phyloP scores from a whole-genome alignment of 345 rosid species.

The Citrus inodora region DNA sequence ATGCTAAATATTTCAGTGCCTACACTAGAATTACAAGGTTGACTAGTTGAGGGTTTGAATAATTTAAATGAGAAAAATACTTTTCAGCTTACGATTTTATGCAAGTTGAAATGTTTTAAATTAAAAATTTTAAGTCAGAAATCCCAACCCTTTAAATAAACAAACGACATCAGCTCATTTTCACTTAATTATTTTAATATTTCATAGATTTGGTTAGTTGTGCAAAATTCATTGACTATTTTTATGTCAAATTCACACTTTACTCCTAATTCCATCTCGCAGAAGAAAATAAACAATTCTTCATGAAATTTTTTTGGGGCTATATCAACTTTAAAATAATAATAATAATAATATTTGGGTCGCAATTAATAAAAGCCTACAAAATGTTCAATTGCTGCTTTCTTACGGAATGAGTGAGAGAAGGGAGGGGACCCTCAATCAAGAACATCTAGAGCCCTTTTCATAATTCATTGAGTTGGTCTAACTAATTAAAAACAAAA shows the following conservation, averaged over 20 bases:
- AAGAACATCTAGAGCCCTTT: neutral
- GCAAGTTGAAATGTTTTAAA: no score
- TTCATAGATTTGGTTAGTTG: neutral
- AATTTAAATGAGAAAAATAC: no score
- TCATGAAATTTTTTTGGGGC: neutral
- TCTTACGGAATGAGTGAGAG: neutral
- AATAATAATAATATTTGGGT: neutral
- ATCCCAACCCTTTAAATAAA: neutral
- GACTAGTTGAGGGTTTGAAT: no score
- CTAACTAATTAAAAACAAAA: no score
- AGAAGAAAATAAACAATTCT: no score
- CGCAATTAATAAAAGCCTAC: neutral
- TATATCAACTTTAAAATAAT: no score
- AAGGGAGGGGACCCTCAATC: neutral
- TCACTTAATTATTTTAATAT: neutral
- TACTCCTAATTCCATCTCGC: neutral
- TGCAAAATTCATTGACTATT: neutral
- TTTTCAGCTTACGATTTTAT: no score
- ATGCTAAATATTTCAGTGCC: neutral
- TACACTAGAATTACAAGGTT: no score
- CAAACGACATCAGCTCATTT: neutral
- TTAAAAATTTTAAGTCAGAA: neutral
- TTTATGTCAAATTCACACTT: neutral
- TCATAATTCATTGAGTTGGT: neutral
- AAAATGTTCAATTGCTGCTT: neutral